Conservation (phyloP, 768 basidiomycete species). For the Chalciporus pseudorubinellus region DNA sequence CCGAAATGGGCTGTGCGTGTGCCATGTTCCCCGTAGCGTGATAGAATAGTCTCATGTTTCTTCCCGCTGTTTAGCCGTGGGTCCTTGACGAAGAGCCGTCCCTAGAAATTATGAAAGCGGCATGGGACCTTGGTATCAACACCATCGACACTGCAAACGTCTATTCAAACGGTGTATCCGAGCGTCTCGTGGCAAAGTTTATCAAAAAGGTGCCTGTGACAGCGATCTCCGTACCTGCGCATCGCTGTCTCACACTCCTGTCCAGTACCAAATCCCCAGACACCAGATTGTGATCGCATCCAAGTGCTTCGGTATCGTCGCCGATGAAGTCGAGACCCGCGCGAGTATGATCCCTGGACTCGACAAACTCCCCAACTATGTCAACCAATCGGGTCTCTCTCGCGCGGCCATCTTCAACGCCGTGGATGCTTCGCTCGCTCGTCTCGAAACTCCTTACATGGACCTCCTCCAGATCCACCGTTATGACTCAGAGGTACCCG, state of each 20-base stretch:
- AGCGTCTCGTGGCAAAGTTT: slow-evolving; percentile 37
- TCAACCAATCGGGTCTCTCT: slow-evolving; percentile 36
- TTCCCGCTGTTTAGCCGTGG: slow-evolving; percentile 16
- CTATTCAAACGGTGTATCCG: slow-evolving; percentile 38
- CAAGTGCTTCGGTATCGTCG: slow-evolving; percentile 24
- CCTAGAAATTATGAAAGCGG: slow-evolving; percentile 35
- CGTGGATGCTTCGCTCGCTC: slow-evolving; percentile 35
- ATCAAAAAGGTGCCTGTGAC: slow-evolving; percentile 32
- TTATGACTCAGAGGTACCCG: slow-evolving; percentile 36
- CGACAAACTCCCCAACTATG: slow-evolving; percentile 14
- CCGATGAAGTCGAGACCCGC: background rate
- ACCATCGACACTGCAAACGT: slow-evolving; percentile 41
- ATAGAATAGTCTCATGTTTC: background rate
- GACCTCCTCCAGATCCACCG: slow-evolving; percentile 47
- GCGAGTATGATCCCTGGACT: background rate
- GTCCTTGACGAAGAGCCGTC: slow-evolving; percentile 30
- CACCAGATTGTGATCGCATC: slow-evolving; percentile 32
- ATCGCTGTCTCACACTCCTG: background rate
- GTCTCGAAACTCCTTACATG: slow-evolving; percentile 36
- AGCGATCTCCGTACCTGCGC: background rate
- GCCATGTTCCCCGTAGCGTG: background rate
- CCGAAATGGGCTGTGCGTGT: slow-evolving; percentile 25
- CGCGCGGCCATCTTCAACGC: slow-evolving; percentile 39
- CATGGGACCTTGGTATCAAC: slow-evolving; percentile 40
- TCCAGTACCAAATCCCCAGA: slow-evolving; percentile 34